Percentiles rank a stretch among this genome's conserved stretches.
Conservation (phyloP, 495 filamentous ascomycete genomes). For the Lentithecium fluviatile region DNA sequence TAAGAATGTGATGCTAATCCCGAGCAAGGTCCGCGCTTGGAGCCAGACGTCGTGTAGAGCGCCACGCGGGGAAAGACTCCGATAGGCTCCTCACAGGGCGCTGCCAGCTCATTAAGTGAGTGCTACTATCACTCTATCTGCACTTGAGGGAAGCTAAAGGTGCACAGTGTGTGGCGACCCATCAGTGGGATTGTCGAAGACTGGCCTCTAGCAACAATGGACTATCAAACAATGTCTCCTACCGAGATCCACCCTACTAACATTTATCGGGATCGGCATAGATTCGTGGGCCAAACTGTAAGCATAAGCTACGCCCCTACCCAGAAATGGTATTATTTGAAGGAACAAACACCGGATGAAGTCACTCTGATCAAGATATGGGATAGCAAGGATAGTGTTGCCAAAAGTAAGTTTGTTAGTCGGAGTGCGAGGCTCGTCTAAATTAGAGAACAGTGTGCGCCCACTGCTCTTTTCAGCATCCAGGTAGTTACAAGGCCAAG, state of each 20-base stretch:
- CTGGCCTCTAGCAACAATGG: conserved; percentile 24
- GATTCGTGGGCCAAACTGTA: conserved; percentile 14
- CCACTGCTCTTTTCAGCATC: too few relatives aligned
- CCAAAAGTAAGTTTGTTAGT: not conserved
- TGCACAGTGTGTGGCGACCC: conserved; percentile 20
- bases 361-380: conserved; percentile 24
- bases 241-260: conserved; percentile 2
- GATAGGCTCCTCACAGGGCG: conserved; percentile 1
- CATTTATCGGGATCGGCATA: not conserved
- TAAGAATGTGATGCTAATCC: too few relatives aligned
- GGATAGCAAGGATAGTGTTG: conserved; percentile 5
- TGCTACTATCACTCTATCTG: not conserved
- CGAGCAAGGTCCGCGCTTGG: too few relatives aligned
- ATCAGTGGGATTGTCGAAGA: conserved; percentile 7
- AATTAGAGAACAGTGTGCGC: too few relatives aligned
- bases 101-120: conserved; percentile 16
- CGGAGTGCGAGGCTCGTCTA: too few relatives aligned
- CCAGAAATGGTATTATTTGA: conserved; percentile 19
- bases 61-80: not conserved
- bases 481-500: too few relatives aligned
- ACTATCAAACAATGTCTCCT: conserved; percentile 1
- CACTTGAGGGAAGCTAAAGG: too few relatives aligned
- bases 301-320: not conserved
- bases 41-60: too few relatives aligned
- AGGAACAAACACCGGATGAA: conserved; percentile 5